Evolutionary conservation across 2,329 filamentous ascomycete genomes (phyloP).

Genomic region (Sphaerostilbella broomeana): DNA sequence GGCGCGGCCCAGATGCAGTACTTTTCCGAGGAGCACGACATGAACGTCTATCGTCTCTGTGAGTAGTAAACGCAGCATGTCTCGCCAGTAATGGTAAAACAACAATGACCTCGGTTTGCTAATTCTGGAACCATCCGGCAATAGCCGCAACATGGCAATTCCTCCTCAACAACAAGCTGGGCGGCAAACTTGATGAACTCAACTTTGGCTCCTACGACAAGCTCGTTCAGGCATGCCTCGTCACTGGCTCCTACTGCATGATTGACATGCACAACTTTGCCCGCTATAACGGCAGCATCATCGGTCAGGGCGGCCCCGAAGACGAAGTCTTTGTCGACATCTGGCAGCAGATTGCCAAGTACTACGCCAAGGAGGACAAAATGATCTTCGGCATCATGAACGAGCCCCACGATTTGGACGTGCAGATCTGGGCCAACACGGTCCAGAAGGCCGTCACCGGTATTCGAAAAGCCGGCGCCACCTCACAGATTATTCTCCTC

Average conservation of each 20-base stretch:
- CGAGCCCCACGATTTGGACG: conserved; percentile 56
- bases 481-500: conserved; percentile 53
- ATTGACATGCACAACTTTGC: conserved; percentile 55
- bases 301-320: conserved; percentile 58
- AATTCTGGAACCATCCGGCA: too few species aligned
- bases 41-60: conserved; percentile 51
- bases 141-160: conserved; percentile 50
- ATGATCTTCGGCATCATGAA: conserved; percentile 62
- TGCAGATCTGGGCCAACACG: conserved; percentile 51
- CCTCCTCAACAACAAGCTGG: conserved; percentile 46
- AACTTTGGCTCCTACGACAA: conserved; percentile 48
- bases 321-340: conserved; percentile 52
- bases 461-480: conserved; percentile 59
- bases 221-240: conserved; percentile 50
- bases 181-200: conserved; percentile 39
- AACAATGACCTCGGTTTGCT: too few species aligned
- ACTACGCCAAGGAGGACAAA: conserved; percentile 49
- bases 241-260: conserved; percentile 51
- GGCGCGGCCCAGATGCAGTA: conserved; percentile 50
- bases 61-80: conserved; percentile 14
- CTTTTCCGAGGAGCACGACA: conserved; percentile 42
- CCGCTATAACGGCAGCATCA: conserved; percentile 54
- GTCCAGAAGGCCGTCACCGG: conserved; percentile 58
- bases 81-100: background rate
- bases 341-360: conserved; percentile 52